A percentile compares a stretch with the other conserved stretches of the same genome.
phyloP scores from a whole-genome alignment of 2,329 filamentous ascomycete species.

The Mycosphaerella arachidis region DNA sequence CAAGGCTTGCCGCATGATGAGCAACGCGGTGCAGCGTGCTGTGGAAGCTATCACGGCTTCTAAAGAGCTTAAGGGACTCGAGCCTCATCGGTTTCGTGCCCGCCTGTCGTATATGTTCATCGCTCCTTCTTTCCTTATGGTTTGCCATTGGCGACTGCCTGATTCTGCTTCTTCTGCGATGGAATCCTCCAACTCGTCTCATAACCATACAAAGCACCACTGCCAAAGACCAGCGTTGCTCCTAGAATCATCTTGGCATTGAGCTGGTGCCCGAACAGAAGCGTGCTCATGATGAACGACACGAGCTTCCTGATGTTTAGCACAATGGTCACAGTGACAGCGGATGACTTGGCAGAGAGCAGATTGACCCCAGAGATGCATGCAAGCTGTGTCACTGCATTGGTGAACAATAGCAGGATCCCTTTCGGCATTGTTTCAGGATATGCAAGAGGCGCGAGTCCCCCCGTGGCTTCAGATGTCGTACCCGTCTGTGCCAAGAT shows the following conservation, averaged over 20 bases:
- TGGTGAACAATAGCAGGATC: slow-evolving; percentile 65
- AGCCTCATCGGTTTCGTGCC: neutral
- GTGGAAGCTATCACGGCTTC: neutral
- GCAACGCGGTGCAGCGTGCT: neutral
- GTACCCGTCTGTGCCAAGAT: slow-evolving; percentile 4
- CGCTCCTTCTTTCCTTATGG: slow-evolving; percentile 6
- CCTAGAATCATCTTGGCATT: slow-evolving; percentile 72
- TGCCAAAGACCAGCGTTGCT: slow-evolving; percentile 79
- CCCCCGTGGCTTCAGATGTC: slow-evolving; percentile 1
- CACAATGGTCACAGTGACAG: slow-evolving; percentile 92
- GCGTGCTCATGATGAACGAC: slow-evolving; percentile 85
- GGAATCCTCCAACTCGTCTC: slow-evolving; percentile 54
- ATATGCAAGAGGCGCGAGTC: slow-evolving; percentile 9
- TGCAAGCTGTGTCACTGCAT: slow-evolving; percentile 85
- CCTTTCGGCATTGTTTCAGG: slow-evolving; percentile 55
- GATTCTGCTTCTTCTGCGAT: slow-evolving; percentile 19
- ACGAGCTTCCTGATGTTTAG: slow-evolving; percentile 92
- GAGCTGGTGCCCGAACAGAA: slow-evolving; percentile 85
- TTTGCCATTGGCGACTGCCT: neutral
- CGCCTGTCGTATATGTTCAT: neutral
- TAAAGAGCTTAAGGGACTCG: neutral
- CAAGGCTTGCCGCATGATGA: neutral
- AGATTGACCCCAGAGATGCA: slow-evolving; percentile 96
- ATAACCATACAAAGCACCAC: slow-evolving; percentile 84
- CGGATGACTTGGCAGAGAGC: slow-evolving; percentile 81